Percentiles rank a stretch among this genome's conserved stretches.
phyloP scores from a whole-genome alignment of 2,329 filamentous ascomycete genomes.

The Niveomyces coronatus region DNA sequence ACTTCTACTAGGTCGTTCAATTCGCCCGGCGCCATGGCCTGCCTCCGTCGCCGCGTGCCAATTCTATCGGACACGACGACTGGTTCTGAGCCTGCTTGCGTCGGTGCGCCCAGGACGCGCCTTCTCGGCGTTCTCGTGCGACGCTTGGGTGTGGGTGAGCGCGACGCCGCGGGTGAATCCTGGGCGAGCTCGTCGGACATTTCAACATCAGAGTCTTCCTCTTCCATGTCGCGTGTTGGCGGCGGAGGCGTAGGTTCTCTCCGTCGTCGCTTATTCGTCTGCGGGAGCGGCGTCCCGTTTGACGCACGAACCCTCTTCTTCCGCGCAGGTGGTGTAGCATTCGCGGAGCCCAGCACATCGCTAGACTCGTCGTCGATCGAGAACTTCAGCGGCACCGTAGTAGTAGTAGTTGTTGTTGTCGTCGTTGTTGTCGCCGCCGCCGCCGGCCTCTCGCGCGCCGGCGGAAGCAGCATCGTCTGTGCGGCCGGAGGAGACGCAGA shows the following conservation, averaged over 20 bases:
- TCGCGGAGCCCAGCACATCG: slow-evolving; percentile 26
- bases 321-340: slow-evolving; percentile 28
- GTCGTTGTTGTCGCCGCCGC: slow-evolving; percentile 23
- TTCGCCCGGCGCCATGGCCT: slow-evolving; percentile 18
- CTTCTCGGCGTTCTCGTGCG: slow-evolving; percentile 11
- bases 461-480: no score
- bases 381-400: slow-evolving; percentile 41
- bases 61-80: slow-evolving; percentile 12
- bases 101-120: slow-evolving; percentile 16
- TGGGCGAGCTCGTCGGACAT: slow-evolving; percentile 4
- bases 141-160: slow-evolving; percentile 9
- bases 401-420: slow-evolving; percentile 34
- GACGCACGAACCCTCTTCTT: slow-evolving; percentile 38
- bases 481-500: no score
- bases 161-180: no score
- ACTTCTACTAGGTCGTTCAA: slow-evolving; percentile 17
- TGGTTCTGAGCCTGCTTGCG: slow-evolving; percentile 15
- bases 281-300: slow-evolving; percentile 41
- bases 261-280: slow-evolving; percentile 30
- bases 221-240: no score
- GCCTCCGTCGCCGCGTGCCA: slow-evolving; percentile 14
- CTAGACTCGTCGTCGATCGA: slow-evolving; percentile 21
- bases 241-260: slow-evolving; percentile 32
- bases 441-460: no score
- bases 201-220: no score